Evolutionary conservation across 805 yeast species (phyloP).

Genomic region (Wickerhamomyces mucosus): DNA sequence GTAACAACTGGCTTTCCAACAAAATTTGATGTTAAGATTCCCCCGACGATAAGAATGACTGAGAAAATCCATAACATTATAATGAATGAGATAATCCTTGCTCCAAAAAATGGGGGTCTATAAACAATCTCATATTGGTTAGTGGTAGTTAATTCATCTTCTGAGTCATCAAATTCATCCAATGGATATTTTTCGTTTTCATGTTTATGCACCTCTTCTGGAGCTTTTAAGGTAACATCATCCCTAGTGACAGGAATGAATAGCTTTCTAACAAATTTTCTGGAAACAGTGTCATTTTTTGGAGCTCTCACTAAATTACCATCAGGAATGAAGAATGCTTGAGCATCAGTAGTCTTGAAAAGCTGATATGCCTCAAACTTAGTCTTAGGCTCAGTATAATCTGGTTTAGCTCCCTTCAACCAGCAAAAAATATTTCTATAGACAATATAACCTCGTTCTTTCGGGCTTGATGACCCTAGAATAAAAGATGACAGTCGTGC

Average conservation of each 20-base stretch:
- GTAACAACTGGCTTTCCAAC: conserved; percentile 20
- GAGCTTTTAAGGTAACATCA: conserved; percentile 46
- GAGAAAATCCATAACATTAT: conserved; percentile 37
- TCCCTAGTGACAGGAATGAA: conserved; percentile 80
- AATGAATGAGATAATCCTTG: conserved; percentile 38
- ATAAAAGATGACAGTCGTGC: conserved; percentile 79
- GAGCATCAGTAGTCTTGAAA: conserved; percentile 31
- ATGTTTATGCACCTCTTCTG: conserved; percentile 8
- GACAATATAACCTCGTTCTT: conserved; percentile 60
- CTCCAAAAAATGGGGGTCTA: conserved; percentile 69
- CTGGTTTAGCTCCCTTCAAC: conserved; percentile 36
- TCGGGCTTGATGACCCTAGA: conserved; percentile 47
- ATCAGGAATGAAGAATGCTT: conserved; percentile 64
- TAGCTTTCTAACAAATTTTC: conserved; percentile 51
- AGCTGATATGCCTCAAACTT: conserved; percentile 32
- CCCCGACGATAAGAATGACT: conserved; percentile 21
- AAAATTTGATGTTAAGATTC: conserved; percentile 12
- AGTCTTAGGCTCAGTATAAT: conserved; percentile 49
- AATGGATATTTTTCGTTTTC: conserved; percentile 19
- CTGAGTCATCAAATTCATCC: conserved; percentile 33
- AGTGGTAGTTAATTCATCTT: conserved; percentile 30
- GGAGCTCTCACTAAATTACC: conserved; percentile 87
- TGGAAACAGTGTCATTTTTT: conserved; percentile 63
- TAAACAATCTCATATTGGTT: conserved; percentile 66
- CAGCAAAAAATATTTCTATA: conserved; percentile 42